Evolutionary conservation across 202 grass and related monocot genomes (phyloP).

Genomic region (Bolboschoenoplectus hybrid): DNA sequence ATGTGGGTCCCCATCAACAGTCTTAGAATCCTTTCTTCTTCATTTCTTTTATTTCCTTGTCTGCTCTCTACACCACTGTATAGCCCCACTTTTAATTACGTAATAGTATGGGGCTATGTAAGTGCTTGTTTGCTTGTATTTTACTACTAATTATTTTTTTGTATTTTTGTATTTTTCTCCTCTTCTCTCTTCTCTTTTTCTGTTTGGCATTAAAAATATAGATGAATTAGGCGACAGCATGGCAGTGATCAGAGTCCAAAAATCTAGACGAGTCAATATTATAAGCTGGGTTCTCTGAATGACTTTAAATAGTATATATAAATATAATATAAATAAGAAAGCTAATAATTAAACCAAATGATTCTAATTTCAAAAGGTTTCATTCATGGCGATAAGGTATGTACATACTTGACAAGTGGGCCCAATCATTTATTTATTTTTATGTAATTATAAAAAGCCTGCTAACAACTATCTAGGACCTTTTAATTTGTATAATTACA

Average conservation of each 20-base stretch:
- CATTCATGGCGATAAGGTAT: not conserved
- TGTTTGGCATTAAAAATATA: not conserved
- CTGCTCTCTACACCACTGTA: not conserved
- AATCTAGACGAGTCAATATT: not conserved
- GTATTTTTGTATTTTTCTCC: not conserved
- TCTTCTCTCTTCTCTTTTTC: not conserved
- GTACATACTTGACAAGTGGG: not conserved
- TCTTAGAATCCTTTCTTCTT: constrained; percentile 33
- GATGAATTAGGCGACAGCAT: constrained; percentile 2
- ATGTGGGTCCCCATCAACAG: not conserved
- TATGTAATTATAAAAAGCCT: not conserved
- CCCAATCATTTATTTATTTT: not conserved
- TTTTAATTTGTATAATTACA: not conserved
- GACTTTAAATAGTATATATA: not conserved
- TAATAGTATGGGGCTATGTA: constrained; percentile 34
- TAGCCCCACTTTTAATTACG: constrained; percentile 8
- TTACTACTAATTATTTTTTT: too few species aligned
- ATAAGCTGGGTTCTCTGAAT: constrained; percentile 5
- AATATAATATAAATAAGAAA: not conserved
- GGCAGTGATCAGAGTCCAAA: constrained; percentile 23
- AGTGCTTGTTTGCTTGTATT: constrained; percentile 5
- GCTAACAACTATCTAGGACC: not conserved
- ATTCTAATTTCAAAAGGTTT: constrained; percentile 10
- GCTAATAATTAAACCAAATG: not conserved
- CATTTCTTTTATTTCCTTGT: constrained; percentile 31